Base-by-base conservation (phyloP, 129 eudicot species). In the Centrapalus pauciflorus region DNA sequence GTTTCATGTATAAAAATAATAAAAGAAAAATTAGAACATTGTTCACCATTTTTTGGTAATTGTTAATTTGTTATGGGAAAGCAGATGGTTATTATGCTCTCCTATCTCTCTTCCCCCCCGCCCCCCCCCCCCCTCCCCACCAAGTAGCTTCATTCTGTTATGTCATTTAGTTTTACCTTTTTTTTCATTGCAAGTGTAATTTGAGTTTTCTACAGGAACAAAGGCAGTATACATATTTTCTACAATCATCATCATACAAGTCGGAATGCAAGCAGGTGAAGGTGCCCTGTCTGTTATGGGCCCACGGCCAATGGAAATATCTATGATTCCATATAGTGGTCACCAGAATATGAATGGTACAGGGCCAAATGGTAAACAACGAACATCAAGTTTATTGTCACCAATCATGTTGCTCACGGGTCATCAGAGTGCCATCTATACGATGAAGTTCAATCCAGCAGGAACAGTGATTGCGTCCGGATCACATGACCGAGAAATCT, bases 401-500 rank as follows among this genome's bases (percentile, higher is more conserved):
- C 98, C 96, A 48, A 88, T 93, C 80, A 93, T 88, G 95, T 33
- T 91, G 69, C 80, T 91, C 26, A 19, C 94, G 0, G 96, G 97
- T 6, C 96, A 91, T 67, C 97, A 87, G 62, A 91, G 97, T 75
- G 96, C 88, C 3, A 40, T 91, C 62, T 91, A 87, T 73, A 80
- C 96, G 20, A 60, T 91, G 87, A 91, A 91, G 76, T 91, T 87
- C 60, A 91, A 91, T 67, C 97, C 97, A 16, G 62, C 83, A n/a
- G 96, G 97, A 61, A 91, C 83, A 0, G 64, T 85, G 12, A 62
- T 87, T 27, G 97, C 96, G 6, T 91, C 97, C 24, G 93, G 98
- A 21, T 93, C 98, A 19, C 96, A 93, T 14, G 98, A 93, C 77
- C 70, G 78, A 76, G 98, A 93, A 72, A 88, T 93, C 49, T 93